Conservation (phyloP, 106 monocot genomes). For the Cymbidium sinense region DNA sequence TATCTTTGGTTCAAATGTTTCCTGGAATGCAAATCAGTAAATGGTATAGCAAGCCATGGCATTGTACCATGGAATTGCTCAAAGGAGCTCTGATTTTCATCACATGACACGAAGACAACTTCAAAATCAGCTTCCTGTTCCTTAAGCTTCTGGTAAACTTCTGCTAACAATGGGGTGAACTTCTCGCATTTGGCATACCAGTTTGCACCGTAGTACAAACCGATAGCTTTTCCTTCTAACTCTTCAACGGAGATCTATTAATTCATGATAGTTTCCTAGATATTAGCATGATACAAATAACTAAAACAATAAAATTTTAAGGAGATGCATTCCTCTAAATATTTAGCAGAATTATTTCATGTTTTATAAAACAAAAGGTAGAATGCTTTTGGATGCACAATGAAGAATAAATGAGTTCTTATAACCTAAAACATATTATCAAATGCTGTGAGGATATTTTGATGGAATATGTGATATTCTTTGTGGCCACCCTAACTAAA, state of each 20-base stretch:
- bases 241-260: conserved; percentile 32
- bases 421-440: too few relatives aligned
- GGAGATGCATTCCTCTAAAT: too few relatives aligned
- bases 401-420: too few relatives aligned
- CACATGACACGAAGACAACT: conserved; percentile 44
- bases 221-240: conserved; percentile 33
- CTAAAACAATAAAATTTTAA: not conserved
- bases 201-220: conserved; percentile 48
- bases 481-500: too few relatives aligned
- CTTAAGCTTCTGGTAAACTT: conserved; percentile 30
- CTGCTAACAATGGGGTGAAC: conserved; percentile 36
- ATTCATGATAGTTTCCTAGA: too few relatives aligned
- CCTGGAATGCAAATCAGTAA: conserved; percentile 26
- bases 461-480: too few relatives aligned
- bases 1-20: conserved; percentile 27
- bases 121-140: conserved; percentile 31
- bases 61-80: conserved; percentile 39
- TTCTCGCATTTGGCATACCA: conserved; percentile 42
- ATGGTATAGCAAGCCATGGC: conserved; percentile 56
- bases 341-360: too few relatives aligned
- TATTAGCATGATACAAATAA: not conserved
- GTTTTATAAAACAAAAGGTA: too few relatives aligned
- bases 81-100: conserved; percentile 41
- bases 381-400: too few relatives aligned
- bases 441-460: too few relatives aligned